Evolutionary conservation across 2,329 filamentous ascomycete genomes (phyloP), one percentile per base, ranked within the genome.

Genomic region (Geoglossum cookeanum): DNA sequence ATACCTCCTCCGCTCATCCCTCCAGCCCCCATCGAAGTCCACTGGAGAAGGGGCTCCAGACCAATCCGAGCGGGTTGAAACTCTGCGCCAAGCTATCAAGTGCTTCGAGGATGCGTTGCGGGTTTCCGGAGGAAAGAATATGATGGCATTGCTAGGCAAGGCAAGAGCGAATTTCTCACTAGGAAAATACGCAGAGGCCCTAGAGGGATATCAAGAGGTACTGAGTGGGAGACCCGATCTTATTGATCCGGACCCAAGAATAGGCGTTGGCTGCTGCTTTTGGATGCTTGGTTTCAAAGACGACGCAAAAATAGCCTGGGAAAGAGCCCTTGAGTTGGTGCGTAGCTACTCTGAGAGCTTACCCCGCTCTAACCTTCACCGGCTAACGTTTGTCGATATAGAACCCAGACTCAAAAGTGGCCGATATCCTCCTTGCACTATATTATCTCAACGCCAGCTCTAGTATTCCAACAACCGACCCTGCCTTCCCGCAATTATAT

Each of bases 211-310:
- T 67, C 92, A 98, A 71, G 85, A 87, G 59, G 88, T 89, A 15
- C 73, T 98, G 55, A 77, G 82, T 64, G 89, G 85, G 69, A 89
- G 90, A 74, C 92, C 92, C 1, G 82, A 87, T 62, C 76, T 97
- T 65, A 80, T 85, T 47, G 92, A 98, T 65, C 92, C 92, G 0
- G 92, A 98, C 69, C 94, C 92, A 63, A 81, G 94, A 63, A 91
- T 98, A 63, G 92, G 92, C 57, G 91, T 98, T 65, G 92, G 92
- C 51, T 92, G 88, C 70, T 98, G 92, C 73, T 84, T 96, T 68
- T 98, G 94, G 92, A 87, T 95, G 69, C 76, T 98, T 32, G 90
- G 90, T 9, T 89, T 87, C 74, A 96, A 94, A 69, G 87, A 94
- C 37, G 88, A 95, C 64, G 92, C 94, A 6, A 91, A 87, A 66